Evolutionary conservation across 257 asterid genomes (phyloP).

Genomic region (Solanum sitiens): DNA sequence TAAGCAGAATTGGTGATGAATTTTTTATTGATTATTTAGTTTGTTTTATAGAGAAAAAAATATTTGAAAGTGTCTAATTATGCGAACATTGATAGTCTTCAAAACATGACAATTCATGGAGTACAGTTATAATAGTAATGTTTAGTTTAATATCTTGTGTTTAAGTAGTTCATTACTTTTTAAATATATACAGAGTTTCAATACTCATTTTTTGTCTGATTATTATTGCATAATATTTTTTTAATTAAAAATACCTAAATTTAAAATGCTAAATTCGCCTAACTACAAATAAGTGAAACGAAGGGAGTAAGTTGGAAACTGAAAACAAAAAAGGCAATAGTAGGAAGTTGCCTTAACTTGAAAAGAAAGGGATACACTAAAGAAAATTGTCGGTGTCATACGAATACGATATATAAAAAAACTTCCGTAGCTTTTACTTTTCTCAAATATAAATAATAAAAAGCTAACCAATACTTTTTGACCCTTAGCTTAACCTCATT

Average conservation of each 20-base stretch:
- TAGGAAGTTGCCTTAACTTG: slow-evolving; percentile 27
- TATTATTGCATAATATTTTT: background rate
- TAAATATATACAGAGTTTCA: too few species aligned
- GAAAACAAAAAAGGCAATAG: background rate
- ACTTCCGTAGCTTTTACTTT: slow-evolving; percentile 44
- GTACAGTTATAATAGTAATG: too few species aligned
- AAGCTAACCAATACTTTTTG: slow-evolving; percentile 16
- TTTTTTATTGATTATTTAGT: too few species aligned
- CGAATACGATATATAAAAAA: background rate
- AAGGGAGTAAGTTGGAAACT: background rate
- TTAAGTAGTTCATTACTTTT: too few species aligned
- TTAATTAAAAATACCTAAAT: too few species aligned
- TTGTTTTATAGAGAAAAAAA: background rate
- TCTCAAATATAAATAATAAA: slow-evolving; percentile 35
- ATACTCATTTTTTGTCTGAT: background rate
- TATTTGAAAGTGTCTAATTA: too few species aligned
- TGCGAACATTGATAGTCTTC: background rate
- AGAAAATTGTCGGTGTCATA: background rate
- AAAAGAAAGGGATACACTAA: slow-evolving; percentile 20
- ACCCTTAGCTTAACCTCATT: background rate
- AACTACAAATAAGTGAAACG: background rate
- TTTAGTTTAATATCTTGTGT: background rate
- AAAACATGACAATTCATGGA: too few species aligned
- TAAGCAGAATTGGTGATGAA: background rate
- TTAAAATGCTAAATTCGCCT: background rate